Base-by-base conservation (phyloP, 2,329 filamentous ascomycete species). In the Phyllachora maydis region DNA sequence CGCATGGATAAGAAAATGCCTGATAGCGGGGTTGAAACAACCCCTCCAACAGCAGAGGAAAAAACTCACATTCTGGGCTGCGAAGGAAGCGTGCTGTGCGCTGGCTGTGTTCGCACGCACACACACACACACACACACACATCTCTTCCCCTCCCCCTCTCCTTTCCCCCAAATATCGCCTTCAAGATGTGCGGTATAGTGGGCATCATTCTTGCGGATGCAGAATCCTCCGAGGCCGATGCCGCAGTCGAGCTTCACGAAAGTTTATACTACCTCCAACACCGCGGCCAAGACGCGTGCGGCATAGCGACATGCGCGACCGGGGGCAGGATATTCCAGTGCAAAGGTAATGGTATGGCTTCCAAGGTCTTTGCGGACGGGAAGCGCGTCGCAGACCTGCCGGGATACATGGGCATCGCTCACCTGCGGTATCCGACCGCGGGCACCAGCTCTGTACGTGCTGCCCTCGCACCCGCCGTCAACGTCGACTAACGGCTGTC, bases 341-440 rank as follows among this genome's bases (percentile, higher is more conserved):
- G 76, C 56, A 93, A 93, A 52, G 81, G 81, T 34, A 81, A 82
- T 41, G 83, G 82, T 26, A 74, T 92, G 62, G 82, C 76, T 19
- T 65, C 72, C 28, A 77, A 72, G 43, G 81, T 91, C 35, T 91
- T 92, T 49, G 59, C 72, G 25, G 76, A 91, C 32, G 82, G 79
- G 33, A 61, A 66, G 28, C 65, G 75, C 30, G 59, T 83, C 19
- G 53, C 63, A 23, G 69, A 82, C 38, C 60, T 88, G 24, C 75
- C 79, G 8, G 82, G 82, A 16, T 85, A 67, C 47, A 83, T 88
- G 75, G 81, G 79, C 30, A 60, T 92, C 29, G 75, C 67, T 19
- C 83, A 93, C 47, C 49, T 93, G 35, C 62, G 83, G 43, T 93
- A 93, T 47, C 83, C 83, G 8, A 93, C 83, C 6, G 76, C 77